Base-by-base conservation (phyloP, 1,284 basidiomycete genomes). In the Testicularia cyperi region DNA sequence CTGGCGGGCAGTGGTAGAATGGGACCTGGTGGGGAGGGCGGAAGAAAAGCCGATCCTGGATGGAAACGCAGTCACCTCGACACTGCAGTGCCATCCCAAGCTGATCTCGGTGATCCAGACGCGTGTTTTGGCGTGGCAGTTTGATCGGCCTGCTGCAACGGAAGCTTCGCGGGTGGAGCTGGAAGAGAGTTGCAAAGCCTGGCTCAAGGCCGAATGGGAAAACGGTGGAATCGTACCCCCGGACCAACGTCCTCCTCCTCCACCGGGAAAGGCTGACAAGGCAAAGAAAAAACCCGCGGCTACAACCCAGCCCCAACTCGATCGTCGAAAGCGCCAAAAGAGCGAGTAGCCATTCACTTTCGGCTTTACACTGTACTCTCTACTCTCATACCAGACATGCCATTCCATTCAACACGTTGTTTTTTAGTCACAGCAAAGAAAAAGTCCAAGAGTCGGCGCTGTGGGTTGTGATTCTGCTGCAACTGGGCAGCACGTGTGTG, bases 111-210 rank as follows among this genome's bases (percentile, higher is more conserved):
- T 53, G 12, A 49, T 75, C 15, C 62, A 64, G 37, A 66, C 55
- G 4, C 51, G 30, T 20, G 65, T 74, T 15, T 38, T 71, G 9
- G 63, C 58, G 1, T 74, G 70, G 69, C 70, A 74, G 40, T 57
- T 68, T 21, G 54, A 60, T 26, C 43, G 40, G 23, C 16, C 30
- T 1, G 29, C 22, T 10, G 21, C 26, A 12, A 5, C 30, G n/a
- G 20, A 22, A n/a, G 20, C 19, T 12, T 24, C 30, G 19, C 21
- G 28, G 1, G 36, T 16, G 4, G 45, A 32, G 12, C 27, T 28
- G 6, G 36, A 35, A 12, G 47, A 41, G 23, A 36, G 47, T 26
- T 71, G 68, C 33, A 38, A 29, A 20, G 25, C 28, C 2, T 73
- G 67, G 60, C 42, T 75, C 33, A 49, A 44, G 27, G 35, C 26